Evolutionary conservation across 148 eudicot genomes (phyloP).

Genomic region (Vaccinium macrocarpon): DNA sequence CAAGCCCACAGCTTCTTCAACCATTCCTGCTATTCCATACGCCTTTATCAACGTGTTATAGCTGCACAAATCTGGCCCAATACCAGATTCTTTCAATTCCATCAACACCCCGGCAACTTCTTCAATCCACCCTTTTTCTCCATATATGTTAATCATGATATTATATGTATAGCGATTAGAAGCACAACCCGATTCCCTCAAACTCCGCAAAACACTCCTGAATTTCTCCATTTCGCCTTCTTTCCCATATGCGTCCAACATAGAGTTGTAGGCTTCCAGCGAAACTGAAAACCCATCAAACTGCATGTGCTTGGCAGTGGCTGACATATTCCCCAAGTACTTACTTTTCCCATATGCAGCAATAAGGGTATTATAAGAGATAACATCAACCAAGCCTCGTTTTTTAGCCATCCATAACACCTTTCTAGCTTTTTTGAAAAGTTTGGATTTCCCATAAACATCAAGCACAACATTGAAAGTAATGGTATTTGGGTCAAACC

Average conservation of each 20-base stretch:
- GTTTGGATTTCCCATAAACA: conserved; percentile 73
- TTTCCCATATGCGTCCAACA: conserved; percentile 93
- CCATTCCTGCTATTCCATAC: conserved; percentile 94
- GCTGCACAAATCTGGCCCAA: conserved; percentile 75
- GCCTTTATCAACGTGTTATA: conserved; percentile 95
- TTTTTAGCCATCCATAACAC: conserved; percentile 78
- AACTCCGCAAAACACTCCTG: conserved; percentile 53
- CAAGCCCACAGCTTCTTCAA: conserved; percentile 83
- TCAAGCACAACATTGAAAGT: conserved; percentile 84
- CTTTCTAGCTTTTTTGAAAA: conserved; percentile 67
- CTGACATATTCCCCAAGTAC: conserved; percentile 59
- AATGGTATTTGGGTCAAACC: conserved; percentile 64
- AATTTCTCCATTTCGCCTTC: conserved; percentile 75
- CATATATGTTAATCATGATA: conserved; percentile 81
- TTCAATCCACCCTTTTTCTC: conserved; percentile 88
- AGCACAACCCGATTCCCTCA: conserved; percentile 54
- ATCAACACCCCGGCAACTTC: conserved; percentile 62
- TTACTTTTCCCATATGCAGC: conserved; percentile 73
- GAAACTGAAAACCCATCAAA: conserved; percentile 85
- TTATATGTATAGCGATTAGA: conserved; percentile 78
- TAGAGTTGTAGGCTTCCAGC: conserved; percentile 87
- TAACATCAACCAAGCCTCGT: conserved; percentile 61
- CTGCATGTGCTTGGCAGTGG: conserved; percentile 59
- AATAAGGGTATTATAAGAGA: conserved; percentile 87
- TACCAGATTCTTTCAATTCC: conserved; percentile 73